Conservation (phyloP, 2,329 filamentous ascomycete genomes). For the Ramichloridium luteum region DNA sequence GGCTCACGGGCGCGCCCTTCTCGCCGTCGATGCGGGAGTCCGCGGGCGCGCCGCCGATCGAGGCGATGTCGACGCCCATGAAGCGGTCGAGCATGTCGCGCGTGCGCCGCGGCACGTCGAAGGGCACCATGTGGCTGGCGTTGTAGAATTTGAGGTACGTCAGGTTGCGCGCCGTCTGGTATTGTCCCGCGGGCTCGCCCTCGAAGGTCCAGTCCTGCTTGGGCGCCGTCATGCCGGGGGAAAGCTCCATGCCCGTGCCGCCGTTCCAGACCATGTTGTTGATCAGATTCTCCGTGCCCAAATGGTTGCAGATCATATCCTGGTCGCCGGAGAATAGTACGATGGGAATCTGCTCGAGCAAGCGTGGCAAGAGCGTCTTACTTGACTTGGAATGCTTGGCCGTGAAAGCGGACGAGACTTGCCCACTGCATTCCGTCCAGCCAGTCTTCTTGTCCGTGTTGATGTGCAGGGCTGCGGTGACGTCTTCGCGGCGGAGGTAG, state of each 20-base stretch:
- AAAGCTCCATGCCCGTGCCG: slow-evolving; percentile 78
- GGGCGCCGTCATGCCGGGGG: slow-evolving; percentile 81
- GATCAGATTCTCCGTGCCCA: slow-evolving; percentile 86
- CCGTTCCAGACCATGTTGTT: slow-evolving; percentile 85
- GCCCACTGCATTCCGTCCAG: slow-evolving; percentile 81
- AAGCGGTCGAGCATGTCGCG: slow-evolving; percentile 97
- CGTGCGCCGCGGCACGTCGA: slow-evolving; percentile 73
- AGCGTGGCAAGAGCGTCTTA: slow-evolving; percentile 59
- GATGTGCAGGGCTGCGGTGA: slow-evolving; percentile 69
- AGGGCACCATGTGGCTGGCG: slow-evolving; percentile 95
- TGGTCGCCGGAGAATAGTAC: slow-evolving; percentile 87
- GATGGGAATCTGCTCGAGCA: slow-evolving; percentile 66
- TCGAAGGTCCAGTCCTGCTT: slow-evolving; percentile 91
- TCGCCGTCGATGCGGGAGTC: slow-evolving; percentile 78
- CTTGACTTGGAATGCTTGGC: slow-evolving; percentile 60
- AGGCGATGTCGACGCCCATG: slow-evolving; percentile 81
- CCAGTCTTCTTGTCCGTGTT: slow-evolving; percentile 69
- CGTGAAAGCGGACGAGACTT: slow-evolving; percentile 60
- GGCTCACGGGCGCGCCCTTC: slow-evolving; percentile 63
- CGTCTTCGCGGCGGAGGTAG: slow-evolving; percentile 74
- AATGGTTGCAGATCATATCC: slow-evolving; percentile 93
- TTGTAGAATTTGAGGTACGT: slow-evolving; percentile 96
- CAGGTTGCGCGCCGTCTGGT: slow-evolving; percentile 86
- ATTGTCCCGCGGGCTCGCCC: slow-evolving; percentile 74
- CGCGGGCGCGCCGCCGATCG: slow-evolving; percentile 67